Conservation (phyloP, 2,329 filamentous ascomycete species). For the Periconia sp. region DNA sequence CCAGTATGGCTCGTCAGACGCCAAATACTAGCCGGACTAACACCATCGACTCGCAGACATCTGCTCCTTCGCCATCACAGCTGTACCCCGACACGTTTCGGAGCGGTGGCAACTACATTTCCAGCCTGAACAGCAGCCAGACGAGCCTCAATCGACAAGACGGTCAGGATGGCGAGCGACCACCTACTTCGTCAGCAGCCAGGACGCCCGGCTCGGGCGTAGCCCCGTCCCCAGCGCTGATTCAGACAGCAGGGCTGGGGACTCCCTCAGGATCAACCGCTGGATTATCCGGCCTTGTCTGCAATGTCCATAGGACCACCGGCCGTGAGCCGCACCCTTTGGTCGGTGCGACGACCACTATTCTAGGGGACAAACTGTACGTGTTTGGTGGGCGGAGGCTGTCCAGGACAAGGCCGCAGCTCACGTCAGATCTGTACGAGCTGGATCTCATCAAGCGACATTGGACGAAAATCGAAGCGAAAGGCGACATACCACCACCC, state of each 20-base stretch:
- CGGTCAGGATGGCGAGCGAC: slow-evolving; percentile 50
- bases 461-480: slow-evolving; percentile 88
- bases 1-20: slow-evolving; percentile 51
- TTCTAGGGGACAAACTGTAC: slow-evolving; percentile 93
- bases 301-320: slow-evolving; percentile 79
- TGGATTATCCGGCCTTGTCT: slow-evolving; percentile 70
- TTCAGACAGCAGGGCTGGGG: slow-evolving; percentile 43
- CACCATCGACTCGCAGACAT: slow-evolving; percentile 55
- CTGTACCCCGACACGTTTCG: slow-evolving; percentile 44
- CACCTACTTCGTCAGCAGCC: slow-evolving; percentile 33
- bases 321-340: slow-evolving; percentile 89
- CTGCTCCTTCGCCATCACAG: slow-evolving; percentile 51
- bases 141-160: slow-evolving; percentile 53
- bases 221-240: slow-evolving; percentile 51
- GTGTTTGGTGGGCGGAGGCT: slow-evolving; percentile 92
- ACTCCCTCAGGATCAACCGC: slow-evolving; percentile 54
- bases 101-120: slow-evolving; percentile 43
- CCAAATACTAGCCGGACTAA: slow-evolving; percentile 52
- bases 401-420: slow-evolving; percentile 79
- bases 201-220: slow-evolving; percentile 51
- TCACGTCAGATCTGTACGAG: slow-evolving; percentile 92
- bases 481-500: slow-evolving; percentile 85
- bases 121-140: slow-evolving; percentile 54
- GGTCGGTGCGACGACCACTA: slow-evolving; percentile 93
- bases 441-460: slow-evolving; percentile 88